phyloP scores from a whole-genome alignment of 148 eudicot species.

The Silene conica region DNA sequence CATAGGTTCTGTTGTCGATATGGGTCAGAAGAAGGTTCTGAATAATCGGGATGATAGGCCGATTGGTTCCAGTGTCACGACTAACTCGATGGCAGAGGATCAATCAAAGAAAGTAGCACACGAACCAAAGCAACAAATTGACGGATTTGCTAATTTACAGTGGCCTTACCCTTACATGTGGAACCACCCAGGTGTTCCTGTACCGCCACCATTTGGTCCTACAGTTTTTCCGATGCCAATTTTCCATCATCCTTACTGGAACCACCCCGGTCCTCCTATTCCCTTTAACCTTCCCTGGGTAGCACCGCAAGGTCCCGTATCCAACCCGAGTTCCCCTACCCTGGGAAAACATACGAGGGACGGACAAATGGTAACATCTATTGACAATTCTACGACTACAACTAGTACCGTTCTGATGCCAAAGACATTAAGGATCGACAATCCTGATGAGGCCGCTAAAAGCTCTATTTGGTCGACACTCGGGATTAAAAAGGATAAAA shows the following conservation, averaged over 20 bases:
- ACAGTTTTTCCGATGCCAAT: slow-evolving; percentile 49
- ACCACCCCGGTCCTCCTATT: slow-evolving; percentile 36
- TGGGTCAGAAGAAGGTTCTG: slow-evolving; percentile 32
- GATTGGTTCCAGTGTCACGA: slow-evolving; percentile 43
- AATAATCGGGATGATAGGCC: slow-evolving; percentile 45
- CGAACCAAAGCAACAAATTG: slow-evolving; percentile 32
- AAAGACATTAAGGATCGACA: slow-evolving; percentile 79
- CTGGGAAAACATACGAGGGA: slow-evolving; percentile 79
- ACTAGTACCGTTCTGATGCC: slow-evolving; percentile 49
- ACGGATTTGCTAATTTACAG: slow-evolving; percentile 44
- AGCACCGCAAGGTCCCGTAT: slow-evolving; percentile 21
- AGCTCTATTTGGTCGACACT: slow-evolving; percentile 92
- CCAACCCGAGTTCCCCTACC: slow-evolving; percentile 35
- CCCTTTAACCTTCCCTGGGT: slow-evolving; percentile 64
- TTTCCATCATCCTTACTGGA: slow-evolving; percentile 72
- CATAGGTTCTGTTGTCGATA: slow-evolving; percentile 40
- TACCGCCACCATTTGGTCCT: slow-evolving; percentile 63
- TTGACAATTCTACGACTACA: slow-evolving; percentile 12
- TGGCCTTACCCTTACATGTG: slow-evolving; percentile 81
- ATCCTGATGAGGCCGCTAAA: slow-evolving; percentile 89
- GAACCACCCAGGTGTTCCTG: slow-evolving; percentile 46
- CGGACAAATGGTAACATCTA: slow-evolving; percentile 46
- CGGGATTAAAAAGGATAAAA: slow-evolving; percentile 58
- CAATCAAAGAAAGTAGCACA: slow-evolving; percentile 25
- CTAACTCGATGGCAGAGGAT: slow-evolving; percentile 31